Evolutionary conservation across 257 asterid species (phyloP).

Genomic region (Verbena officinalis): DNA sequence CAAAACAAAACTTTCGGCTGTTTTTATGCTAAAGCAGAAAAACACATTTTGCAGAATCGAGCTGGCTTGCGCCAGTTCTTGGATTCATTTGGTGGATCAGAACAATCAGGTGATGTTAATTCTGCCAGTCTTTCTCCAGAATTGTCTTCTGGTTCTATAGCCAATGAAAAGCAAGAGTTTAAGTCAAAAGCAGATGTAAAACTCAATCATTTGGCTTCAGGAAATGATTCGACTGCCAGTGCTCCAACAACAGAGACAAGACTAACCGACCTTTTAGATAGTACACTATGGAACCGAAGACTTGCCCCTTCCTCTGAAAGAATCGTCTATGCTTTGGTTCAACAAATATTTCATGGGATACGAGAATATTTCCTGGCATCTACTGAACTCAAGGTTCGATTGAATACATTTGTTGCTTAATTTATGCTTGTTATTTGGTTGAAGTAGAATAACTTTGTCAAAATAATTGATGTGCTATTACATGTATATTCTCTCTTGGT

Average conservation of each 20-base stretch:
- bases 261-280: constrained; percentile 2
- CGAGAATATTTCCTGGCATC: constrained; percentile 6
- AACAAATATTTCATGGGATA: neutral
- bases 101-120: constrained; percentile 6
- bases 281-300: constrained; percentile 4
- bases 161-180: neutral
- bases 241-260: neutral
- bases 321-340: neutral
- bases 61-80: constrained; percentile 1
- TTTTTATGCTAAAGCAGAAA: too few species aligned
- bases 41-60: constrained; percentile 5
- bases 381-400: neutral
- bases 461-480: neutral
- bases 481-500: neutral
- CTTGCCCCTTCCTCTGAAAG: constrained; percentile 2
- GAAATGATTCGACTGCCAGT: neutral
- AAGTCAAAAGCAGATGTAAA: neutral
- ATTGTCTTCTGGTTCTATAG: neutral
- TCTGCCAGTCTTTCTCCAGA: constrained; percentile 6
- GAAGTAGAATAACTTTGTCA: neutral
- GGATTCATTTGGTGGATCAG: constrained; percentile 10
- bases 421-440: neutral
- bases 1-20: too few species aligned
- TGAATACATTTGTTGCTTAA: neutral
- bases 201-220: constrained; percentile 6